Conservation (phyloP, 345 rosid genomes). For the Eucalyptus viminalis region DNA sequence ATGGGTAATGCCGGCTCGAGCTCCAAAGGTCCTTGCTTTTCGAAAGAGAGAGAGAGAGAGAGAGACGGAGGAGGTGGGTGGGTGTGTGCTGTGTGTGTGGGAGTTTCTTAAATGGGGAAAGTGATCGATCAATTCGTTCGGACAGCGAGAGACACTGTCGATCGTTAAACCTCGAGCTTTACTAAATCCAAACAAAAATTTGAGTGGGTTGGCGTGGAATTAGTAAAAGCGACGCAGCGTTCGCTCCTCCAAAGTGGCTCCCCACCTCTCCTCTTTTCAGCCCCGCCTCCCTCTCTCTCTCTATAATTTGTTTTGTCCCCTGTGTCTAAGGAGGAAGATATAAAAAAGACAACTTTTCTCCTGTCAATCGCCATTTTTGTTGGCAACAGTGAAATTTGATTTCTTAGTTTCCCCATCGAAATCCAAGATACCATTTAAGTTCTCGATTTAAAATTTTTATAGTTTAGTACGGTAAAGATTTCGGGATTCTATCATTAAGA, state of each 20-base stretch:
- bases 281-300: background rate
- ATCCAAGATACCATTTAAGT: background rate
- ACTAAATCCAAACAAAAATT: background rate
- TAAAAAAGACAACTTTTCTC: background rate
- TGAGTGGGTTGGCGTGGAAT: constrained; percentile 8
- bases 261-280: background rate
- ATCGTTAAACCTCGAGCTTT: background rate
- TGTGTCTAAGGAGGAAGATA: background rate
- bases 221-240: constrained; percentile 13
- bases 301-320: background rate
- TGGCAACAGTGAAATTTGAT: background rate
- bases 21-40: background rate
- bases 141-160: background rate
- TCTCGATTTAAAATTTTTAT: too few species aligned
- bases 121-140: background rate
- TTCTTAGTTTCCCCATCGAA: background rate
- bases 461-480: background rate
- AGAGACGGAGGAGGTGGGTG: background rate
- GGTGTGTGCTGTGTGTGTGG: background rate
- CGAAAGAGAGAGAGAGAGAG: background rate
- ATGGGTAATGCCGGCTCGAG: background rate
- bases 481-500: fast-evolving
- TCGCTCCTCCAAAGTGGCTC: background rate
- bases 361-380: background rate
- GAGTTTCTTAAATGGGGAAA: background rate